Evolutionary conservation across 768 basidiomycete species (phyloP), one percentile per base, ranked within the genome.

Genomic region (Boletus bicolor): DNA sequence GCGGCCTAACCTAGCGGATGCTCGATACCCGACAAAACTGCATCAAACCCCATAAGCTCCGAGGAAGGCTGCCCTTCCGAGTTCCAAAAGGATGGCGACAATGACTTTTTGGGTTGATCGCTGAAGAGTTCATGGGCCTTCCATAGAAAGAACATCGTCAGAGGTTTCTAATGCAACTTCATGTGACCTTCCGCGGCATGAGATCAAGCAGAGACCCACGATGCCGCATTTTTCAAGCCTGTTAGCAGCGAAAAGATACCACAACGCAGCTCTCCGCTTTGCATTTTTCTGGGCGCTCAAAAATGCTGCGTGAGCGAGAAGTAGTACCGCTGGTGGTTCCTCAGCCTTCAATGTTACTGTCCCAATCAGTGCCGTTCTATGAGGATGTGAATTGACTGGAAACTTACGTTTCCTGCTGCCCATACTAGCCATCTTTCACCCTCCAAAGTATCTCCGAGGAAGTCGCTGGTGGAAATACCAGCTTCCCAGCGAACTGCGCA

Each of bases 351-450:
- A 52, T 58, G 42, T 49, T 51, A 58, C 64, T 69, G 54, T 48
- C 60, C 65, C 50, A 60, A 64, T 71, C 58, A 75, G 65, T 54
- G 56, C 60, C 45, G 30, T 53, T 56, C 60, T 58, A 28, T 12
- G 36, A 50, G 30, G 21, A 24, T 24, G 5, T 8, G 32, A 34
- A 41, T n/a, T 30, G 34, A 61, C 34, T 35, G 59, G 26, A 39
- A 51, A 79, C 85, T 55, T 75, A 93, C 91, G 71, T 83, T 84
- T 60, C 85, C 87, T 26, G 91, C 89, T 41, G 91, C 91, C 84
- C 84, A 89, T 17, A 91, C 87, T 6, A 93, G 73, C 91, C 91
- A 93, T 53, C 88, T 77, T 60, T 93, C 91, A 2, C 90, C 91
- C 63, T 89, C 88, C 32, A 91, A 66, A 11, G 73, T 64, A 45